Evolutionary conservation across 225 moss, liverwort and hornwort genomes (phyloP).

Genomic region (Rhytidiadelphus loreus): DNA sequence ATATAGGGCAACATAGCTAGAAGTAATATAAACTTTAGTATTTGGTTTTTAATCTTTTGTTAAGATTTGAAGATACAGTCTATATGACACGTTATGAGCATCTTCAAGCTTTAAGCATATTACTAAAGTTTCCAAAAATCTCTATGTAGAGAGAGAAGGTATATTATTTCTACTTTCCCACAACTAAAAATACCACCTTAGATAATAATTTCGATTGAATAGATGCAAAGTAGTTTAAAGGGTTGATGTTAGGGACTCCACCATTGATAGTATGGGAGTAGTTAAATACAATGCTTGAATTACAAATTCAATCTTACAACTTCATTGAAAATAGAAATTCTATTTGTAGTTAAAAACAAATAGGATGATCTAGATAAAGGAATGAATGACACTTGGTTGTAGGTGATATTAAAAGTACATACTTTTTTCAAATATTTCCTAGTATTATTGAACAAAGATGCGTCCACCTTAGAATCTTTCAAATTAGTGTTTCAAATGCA

Average conservation of each 20-base stretch:
- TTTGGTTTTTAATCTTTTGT: background rate
- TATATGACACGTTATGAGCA: background rate
- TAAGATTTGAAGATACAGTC: background rate
- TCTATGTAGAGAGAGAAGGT: background rate
- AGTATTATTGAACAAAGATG: background rate
- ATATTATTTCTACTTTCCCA: background rate
- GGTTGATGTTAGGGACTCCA: background rate
- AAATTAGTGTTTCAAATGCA: no score
- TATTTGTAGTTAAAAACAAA: background rate
- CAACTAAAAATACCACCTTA: background rate
- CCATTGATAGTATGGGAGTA: fast-evolving
- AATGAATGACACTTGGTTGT: background rate
- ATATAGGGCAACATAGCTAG: background rate
- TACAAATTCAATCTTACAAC: background rate
- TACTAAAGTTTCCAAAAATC: background rate
- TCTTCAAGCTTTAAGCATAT: background rate
- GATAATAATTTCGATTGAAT: background rate
- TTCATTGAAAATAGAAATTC: background rate
- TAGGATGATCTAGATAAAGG: background rate
- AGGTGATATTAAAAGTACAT: background rate
- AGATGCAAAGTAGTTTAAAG: background rate
- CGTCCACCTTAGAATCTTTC: background rate
- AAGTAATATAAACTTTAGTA: background rate
- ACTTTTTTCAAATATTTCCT: background rate
- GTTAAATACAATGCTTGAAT: background rate